These are phyloP conservation scores for Brachypodium distachyon DNA, from an alignment of 202 grass and related monocot species.

Conservation along the genomic window DNA sequence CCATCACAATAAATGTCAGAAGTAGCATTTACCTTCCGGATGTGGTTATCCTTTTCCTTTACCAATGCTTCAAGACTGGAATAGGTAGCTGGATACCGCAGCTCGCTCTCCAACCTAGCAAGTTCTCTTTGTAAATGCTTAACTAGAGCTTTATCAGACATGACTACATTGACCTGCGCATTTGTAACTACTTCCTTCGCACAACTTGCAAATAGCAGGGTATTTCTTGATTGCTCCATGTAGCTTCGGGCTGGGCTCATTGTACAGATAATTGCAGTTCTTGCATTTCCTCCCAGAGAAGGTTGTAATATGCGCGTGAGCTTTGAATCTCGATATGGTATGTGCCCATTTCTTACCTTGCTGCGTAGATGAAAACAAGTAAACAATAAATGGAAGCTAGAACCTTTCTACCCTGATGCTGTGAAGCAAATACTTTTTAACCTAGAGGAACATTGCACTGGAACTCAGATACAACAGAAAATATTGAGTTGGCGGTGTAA, in stretches of 20 bases:
- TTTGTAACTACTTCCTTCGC: conserved; percentile 92
- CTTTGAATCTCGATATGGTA: conserved; percentile 98
- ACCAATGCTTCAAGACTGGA: conserved; percentile 56
- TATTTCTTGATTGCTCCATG: conserved; percentile 91
- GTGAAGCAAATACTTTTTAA: conserved; percentile 3
- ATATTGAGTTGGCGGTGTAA: conserved; percentile 13
- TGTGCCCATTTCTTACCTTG: conserved; percentile 92
- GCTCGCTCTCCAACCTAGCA: conserved; percentile 79
- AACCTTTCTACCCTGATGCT: not conserved
- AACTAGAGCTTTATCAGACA: conserved; percentile 95
- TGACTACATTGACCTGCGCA: conserved; percentile 89
- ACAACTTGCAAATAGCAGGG: conserved; percentile 75
- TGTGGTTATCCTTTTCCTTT: conserved; percentile 72
- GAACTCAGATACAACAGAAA: not conserved
- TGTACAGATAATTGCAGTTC: conserved; percentile 97
- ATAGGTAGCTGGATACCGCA: conserved; percentile 57
- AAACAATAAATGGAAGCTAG: not conserved
- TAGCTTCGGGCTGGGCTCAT: conserved; percentile 81
- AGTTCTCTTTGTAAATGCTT: conserved; percentile 88
- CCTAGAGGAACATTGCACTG: conserved; percentile 6
- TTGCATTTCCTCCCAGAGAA: conserved; percentile 86
- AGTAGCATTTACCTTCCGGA: conserved; percentile 57
- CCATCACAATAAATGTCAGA: not conserved
- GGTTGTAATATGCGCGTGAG: conserved; percentile 92
- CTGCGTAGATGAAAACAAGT: conserved; percentile 38